Percentiles rank a stretch among this genome's conserved stretches.
These are phyloP conservation scores for Suillus plorans DNA, from an alignment of 768 basidiomycete genomes.

Conservation along the genomic window DNA sequence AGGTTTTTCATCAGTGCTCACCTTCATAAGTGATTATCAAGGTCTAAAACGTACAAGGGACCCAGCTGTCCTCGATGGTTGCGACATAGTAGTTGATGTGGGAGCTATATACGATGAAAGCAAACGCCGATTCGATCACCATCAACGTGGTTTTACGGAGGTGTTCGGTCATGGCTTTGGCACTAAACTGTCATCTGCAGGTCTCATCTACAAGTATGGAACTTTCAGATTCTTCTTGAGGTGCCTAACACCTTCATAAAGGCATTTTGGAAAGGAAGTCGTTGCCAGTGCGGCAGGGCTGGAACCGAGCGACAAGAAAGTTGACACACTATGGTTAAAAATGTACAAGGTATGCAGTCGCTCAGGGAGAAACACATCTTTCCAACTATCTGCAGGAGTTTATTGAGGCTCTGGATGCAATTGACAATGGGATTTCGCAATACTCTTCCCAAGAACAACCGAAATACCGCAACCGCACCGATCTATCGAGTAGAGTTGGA, in stretches of 20 bases:
- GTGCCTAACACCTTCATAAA: constrained; percentile 25
- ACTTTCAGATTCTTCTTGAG: neutral
- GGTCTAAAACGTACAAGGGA: constrained; percentile 75
- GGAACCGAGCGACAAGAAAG: constrained; percentile 55
- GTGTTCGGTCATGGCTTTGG: constrained; percentile 84
- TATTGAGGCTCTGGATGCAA: constrained; percentile 91
- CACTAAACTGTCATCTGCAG: constrained; percentile 92
- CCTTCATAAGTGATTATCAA: constrained; percentile 23
- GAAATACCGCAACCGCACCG: constrained; percentile 75
- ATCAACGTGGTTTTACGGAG: constrained; percentile 90
- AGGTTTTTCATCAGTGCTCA: neutral
- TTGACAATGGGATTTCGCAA: constrained; percentile 92
- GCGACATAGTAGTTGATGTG: constrained; percentile 96
- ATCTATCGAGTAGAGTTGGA: constrained; percentile 81
- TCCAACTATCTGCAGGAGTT: constrained; percentile 59
- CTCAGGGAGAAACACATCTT: neutral
- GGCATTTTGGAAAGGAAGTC: constrained; percentile 89
- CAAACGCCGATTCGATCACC: constrained; percentile 87
- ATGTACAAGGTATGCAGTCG: constrained; percentile 66
- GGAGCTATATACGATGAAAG: constrained; percentile 87
- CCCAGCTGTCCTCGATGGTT: constrained; percentile 65
- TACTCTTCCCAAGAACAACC: constrained; percentile 66
- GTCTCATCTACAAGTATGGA: constrained; percentile 90
- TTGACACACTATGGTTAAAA: constrained; percentile 81
- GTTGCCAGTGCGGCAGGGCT: constrained; percentile 62